Conservation (phyloP, 306 rosid species). For the Glycyrrhiza uralensis region DNA sequence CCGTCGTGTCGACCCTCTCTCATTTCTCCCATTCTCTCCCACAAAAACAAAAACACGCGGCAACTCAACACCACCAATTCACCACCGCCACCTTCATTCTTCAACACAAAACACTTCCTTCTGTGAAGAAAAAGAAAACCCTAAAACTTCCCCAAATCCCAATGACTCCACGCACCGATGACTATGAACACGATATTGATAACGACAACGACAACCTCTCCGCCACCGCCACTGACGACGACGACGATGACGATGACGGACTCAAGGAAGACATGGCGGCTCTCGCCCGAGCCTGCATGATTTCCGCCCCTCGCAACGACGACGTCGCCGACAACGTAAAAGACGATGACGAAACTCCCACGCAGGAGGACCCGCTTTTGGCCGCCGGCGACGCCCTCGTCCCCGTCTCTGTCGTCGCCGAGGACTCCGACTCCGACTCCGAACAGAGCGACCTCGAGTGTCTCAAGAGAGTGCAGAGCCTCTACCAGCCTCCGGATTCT, state of each 20-base stretch:
- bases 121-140: background rate
- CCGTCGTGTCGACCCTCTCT: background rate
- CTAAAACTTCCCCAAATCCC: background rate
- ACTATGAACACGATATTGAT: conserved; percentile 16
- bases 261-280: conserved; percentile 69
- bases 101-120: too few relatives aligned
- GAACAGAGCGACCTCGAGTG: conserved; percentile 39
- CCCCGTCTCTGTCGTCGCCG: background rate
- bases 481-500: conserved; percentile 36
- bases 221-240: conserved; percentile 28
- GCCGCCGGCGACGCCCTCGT: conserved; percentile 20
- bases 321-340: too few relatives aligned
- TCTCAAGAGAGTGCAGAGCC: conserved; percentile 46
- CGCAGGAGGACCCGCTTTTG: conserved; percentile 23
- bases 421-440: conserved; percentile 23
- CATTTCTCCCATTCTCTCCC: too few relatives aligned
- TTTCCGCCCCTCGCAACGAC: conserved; percentile 27
- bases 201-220: conserved; percentile 23
- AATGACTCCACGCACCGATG: conserved; percentile 44
- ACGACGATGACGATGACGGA: conserved; percentile 43
- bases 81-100: background rate
- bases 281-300: conserved; percentile 59
- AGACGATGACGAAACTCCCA: background rate
- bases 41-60: background rate
- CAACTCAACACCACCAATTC: background rate